Evolutionary conservation across 768 basidiomycete species (phyloP).

Genomic region (Tulasnella sp.): DNA sequence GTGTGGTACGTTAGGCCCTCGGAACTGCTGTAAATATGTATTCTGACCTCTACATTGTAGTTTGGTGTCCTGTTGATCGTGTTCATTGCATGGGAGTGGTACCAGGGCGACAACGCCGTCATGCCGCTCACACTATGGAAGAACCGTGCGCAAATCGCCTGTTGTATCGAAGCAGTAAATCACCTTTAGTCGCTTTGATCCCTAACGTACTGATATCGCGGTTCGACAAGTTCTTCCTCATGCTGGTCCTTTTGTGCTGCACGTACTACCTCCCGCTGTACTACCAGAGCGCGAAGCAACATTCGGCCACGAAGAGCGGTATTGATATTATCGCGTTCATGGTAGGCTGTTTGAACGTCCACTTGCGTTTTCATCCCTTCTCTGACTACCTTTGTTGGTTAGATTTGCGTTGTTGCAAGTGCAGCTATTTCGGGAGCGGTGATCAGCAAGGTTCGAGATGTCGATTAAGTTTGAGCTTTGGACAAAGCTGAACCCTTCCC

Average conservation of each 20-base stretch:
- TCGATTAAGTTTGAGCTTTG: neutral
- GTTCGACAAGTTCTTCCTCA: conserved; percentile 19
- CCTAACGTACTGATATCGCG: neutral
- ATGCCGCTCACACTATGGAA: conserved; percentile 28
- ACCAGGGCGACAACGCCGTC: conserved; percentile 27
- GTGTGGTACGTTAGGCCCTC: neutral
- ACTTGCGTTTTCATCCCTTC: neutral
- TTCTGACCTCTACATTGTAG: conserved; percentile 11
- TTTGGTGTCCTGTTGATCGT: conserved; percentile 25
- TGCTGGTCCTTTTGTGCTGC: conserved; percentile 21
- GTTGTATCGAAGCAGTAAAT: conserved; percentile 22
- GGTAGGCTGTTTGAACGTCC: neutral
- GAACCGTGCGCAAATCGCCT: conserved; percentile 25
- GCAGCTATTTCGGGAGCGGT: conserved; percentile 26
- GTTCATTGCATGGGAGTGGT: conserved; percentile 27
- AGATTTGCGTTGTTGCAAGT: conserved; percentile 22
- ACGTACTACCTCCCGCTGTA: conserved; percentile 28
- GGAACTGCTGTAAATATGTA: conserved; percentile 16
- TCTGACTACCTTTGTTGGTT: neutral
- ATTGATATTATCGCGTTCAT: conserved; percentile 30
- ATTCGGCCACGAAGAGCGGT: conserved; percentile 27
- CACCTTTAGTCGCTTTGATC: neutral
- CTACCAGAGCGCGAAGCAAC: conserved; percentile 25
- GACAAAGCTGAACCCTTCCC: too few relatives aligned
- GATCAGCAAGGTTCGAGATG: conserved; percentile 18